These are phyloP conservation scores for Mayamaea pseudoterrestris DNA, from an alignment of 108 stramenopile species.

Conservation along the genomic window DNA sequence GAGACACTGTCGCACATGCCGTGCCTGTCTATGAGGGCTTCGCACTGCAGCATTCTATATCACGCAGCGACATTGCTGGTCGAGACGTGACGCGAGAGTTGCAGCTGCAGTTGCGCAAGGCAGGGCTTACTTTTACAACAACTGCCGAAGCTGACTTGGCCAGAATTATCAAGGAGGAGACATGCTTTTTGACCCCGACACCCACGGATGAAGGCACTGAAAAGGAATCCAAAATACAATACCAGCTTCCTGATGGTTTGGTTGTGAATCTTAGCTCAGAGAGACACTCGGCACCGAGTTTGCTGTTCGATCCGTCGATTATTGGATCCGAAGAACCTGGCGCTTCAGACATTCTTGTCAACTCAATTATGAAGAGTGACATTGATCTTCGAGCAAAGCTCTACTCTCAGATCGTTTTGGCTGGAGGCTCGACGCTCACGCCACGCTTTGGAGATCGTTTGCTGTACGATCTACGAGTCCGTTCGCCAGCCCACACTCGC, in stretches of 20 bases:
- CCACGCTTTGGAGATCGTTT: constrained; percentile 92
- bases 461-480: constrained; percentile 81
- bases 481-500: constrained; percentile 70
- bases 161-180: constrained; percentile 87
- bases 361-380: constrained; percentile 81
- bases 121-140: constrained; percentile 82
- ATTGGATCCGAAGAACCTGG: constrained; percentile 87
- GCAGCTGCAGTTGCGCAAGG: constrained; percentile 76
- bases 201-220: constrained; percentile 27
- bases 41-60: constrained; percentile 89
- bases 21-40: constrained; percentile 98
- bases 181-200: constrained; percentile 72
- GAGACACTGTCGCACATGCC: constrained; percentile 93
- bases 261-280: constrained; percentile 71
- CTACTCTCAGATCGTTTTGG: constrained; percentile 87
- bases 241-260: constrained; percentile 90
- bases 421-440: constrained; percentile 89
- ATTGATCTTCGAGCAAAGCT: constrained; percentile 88
- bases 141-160: constrained; percentile 88
- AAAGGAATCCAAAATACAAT: constrained; percentile 49
- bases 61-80: constrained; percentile 88
- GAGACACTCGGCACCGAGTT: constrained; percentile 83
- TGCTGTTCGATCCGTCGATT: constrained; percentile 88
- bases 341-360: constrained; percentile 74
- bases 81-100: constrained; percentile 89